phyloP scores from a whole-genome alignment of 805 yeast genomes.

The Pichia insulana region DNA sequence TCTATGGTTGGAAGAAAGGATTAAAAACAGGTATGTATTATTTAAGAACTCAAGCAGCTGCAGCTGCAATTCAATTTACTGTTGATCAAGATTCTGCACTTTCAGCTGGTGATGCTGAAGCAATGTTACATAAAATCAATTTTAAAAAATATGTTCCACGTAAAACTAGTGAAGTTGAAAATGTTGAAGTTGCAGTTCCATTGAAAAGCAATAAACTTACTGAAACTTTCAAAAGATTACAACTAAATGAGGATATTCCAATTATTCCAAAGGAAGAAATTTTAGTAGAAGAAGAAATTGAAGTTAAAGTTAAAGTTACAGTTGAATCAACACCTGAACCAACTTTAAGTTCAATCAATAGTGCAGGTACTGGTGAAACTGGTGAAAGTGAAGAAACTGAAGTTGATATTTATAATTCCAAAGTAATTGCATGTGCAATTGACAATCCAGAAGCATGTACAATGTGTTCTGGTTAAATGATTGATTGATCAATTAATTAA shows the following conservation, averaged over 20 bases:
- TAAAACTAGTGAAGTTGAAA: slow-evolving; percentile 22
- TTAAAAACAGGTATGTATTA: slow-evolving; percentile 99
- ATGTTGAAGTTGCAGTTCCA: slow-evolving; percentile 19
- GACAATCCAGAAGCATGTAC: slow-evolving; percentile 96
- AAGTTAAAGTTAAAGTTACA: slow-evolving; percentile 1
- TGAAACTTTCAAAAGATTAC: slow-evolving; percentile 7
- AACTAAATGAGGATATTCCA: slow-evolving; percentile 6
- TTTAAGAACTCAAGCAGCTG: slow-evolving; percentile 95
- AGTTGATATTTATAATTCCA: slow-evolving; percentile 81
- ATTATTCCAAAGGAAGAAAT: slow-evolving; percentile 19
- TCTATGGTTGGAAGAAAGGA: slow-evolving; percentile 98
- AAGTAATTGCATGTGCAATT: slow-evolving; percentile 94
- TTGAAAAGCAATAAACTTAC: slow-evolving; percentile 1
- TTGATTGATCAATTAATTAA: no score
- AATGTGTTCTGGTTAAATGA: slow-evolving; percentile 88
- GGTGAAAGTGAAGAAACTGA: slow-evolving; percentile 30
- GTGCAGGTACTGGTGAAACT: slow-evolving; percentile 3
- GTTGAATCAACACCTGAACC: neutral
- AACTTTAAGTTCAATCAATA: no score
- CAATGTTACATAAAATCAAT: slow-evolving; percentile 24
- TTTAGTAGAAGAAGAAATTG: slow-evolving; percentile 1
- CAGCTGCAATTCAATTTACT: slow-evolving; percentile 94
- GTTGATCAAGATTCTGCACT: slow-evolving; percentile 43
- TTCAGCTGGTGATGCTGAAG: slow-evolving; percentile 22
- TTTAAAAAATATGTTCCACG: slow-evolving; percentile 29